Evolutionary conservation across 345 rosid species (phyloP), one percentile per base, ranked within the genome.

Genomic region (Heritiera littoralis): DNA sequence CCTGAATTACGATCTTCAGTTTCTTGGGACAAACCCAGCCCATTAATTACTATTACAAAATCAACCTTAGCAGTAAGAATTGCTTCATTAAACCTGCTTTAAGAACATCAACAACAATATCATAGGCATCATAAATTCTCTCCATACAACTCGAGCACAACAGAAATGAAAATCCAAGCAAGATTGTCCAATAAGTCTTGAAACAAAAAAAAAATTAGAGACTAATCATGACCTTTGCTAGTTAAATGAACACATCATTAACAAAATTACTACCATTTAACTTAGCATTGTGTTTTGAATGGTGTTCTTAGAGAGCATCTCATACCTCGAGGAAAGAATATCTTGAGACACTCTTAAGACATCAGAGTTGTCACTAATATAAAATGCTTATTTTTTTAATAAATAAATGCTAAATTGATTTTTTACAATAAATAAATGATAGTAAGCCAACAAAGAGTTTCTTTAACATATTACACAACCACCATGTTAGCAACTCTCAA

Each of bases 101-200:
- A 23, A 23, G 28, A 23, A 23, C 28, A 23, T 23, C 28, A 23
- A 0, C 28, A 23, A 23, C 28, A 46, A 61, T 23, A 81, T 41
- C 52, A 38, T 65, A 78, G 35, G 74, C 56, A 75, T 71, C 38
- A 54, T 56, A 35, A 48, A 18, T 58, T 68, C 23, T 46, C 12
- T 55, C 2, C 45, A 55, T 20, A 51, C 38, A 46, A 56, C 32
- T 32, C 17, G 9, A 41, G 71, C 52, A 45, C 15, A 32, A 49
- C 32, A 43, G 58, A 60, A 46, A 46, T 0, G 10, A 66, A 60
- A 59, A 66, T n/a, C 38, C 40, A 28, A 1, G 9, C 43, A 61
- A 13, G 55, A 28, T 30, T 14, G 28, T 38, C 9, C 15, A 23
- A 64, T 3, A 20, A 67, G 54, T 41, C 14, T 67, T 67, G 30